These are phyloP conservation scores for Diutina catenulata DNA, from an alignment of 1,139 yeast species.

Conservation along the genomic window DNA sequence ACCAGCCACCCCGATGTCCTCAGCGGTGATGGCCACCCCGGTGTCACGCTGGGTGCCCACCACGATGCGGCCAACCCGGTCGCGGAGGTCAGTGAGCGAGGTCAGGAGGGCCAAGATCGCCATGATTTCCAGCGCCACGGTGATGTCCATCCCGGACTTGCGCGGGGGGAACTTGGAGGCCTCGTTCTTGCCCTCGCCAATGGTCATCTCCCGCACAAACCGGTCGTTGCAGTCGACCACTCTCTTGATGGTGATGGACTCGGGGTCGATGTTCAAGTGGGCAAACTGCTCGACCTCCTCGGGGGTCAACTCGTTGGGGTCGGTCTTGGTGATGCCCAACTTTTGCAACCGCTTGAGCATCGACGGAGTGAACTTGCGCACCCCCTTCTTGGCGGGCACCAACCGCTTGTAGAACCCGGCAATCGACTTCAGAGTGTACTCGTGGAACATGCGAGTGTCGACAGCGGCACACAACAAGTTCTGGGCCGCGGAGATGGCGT, in stretches of 20 bases:
- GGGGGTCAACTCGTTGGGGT: constrained; percentile 71
- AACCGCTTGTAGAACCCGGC: constrained; percentile 70
- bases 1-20: constrained; percentile 95
- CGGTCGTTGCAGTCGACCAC: constrained; percentile 96
- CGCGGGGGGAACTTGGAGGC: constrained; percentile 67
- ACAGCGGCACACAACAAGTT: constrained; percentile 95
- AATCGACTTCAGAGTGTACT: constrained; percentile 81
- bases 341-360: constrained; percentile 72
- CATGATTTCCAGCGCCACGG: constrained; percentile 97
- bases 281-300: constrained; percentile 73
- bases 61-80: constrained; percentile 83
- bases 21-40: constrained; percentile 91
- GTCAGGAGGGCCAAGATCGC: constrained; percentile 89
- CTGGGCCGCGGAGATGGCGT: constrained; percentile 93
- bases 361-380: constrained; percentile 63
- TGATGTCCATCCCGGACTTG: constrained; percentile 88
- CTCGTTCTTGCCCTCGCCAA: constrained; percentile 92
- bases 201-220: constrained; percentile 79
- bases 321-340: constrained; percentile 68
- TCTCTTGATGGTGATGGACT: constrained; percentile 90
- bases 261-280: constrained; percentile 87
- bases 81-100: constrained; percentile 76
- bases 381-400: constrained; percentile 80
- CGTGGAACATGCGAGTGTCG: constrained; percentile 97
- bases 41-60: constrained; percentile 61